Conservation (phyloP, 495 filamentous ascomycete species). For the Articulospora tetracladia region DNA sequence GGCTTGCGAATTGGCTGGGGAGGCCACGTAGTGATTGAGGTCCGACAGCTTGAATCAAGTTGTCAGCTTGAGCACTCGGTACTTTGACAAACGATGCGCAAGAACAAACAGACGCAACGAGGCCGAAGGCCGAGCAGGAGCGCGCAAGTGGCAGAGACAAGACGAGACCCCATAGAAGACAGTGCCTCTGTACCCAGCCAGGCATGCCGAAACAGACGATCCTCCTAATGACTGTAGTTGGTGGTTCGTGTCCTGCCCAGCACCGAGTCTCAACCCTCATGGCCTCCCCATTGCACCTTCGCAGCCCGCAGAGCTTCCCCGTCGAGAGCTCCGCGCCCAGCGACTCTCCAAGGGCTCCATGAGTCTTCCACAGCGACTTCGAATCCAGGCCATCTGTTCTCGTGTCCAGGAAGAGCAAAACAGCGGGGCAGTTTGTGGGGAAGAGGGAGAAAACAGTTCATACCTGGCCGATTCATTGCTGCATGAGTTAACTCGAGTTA, state of each 20-base stretch:
- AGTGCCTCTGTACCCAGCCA: neutral
- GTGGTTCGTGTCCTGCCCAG: neutral
- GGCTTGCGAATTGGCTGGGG: conserved; percentile 61
- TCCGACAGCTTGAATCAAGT: conserved; percentile 48
- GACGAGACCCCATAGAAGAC: neutral
- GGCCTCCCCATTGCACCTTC: neutral
- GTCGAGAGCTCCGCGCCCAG: neutral
- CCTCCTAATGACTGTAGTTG: neutral
- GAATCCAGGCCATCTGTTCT: neutral
- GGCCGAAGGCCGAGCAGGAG: neutral
- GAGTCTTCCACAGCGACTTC: neutral
- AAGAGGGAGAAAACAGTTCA: conserved; percentile 29
- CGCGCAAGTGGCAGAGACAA: neutral
- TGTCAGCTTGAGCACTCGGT: neutral
- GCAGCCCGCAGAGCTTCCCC: neutral
- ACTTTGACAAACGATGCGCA: conserved; percentile 1
- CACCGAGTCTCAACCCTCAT: neutral
- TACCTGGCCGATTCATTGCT: conserved; percentile 60
- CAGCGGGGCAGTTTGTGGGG: conserved; percentile 24
- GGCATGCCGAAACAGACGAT: no score
- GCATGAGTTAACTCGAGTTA: neutral
- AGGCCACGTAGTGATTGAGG: conserved; percentile 68
- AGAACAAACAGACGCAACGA: neutral
- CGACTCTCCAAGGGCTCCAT: neutral
- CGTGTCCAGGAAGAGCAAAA: neutral